phyloP scores from a whole-genome alignment of 2,329 filamentous ascomycete species.

The Fusarium sambucinum region DNA sequence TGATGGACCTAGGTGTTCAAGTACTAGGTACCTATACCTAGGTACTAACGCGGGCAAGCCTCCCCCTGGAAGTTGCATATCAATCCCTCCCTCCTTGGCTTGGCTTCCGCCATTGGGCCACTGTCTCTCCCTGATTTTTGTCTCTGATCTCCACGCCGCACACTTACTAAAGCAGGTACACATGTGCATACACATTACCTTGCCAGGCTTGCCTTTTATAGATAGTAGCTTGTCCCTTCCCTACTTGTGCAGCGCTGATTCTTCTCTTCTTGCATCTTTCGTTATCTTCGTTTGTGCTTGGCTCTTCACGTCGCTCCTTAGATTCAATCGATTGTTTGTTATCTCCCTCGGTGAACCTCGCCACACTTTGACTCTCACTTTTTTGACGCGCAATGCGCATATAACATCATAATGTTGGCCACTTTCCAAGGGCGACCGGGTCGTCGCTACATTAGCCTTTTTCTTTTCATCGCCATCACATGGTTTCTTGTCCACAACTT shows the following conservation, averaged over 20 bases:
- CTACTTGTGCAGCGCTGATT: not conserved
- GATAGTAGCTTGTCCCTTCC: not conserved
- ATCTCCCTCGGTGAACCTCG: slow-evolving; percentile 14
- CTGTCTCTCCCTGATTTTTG: slow-evolving; percentile 22
- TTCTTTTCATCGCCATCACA: slow-evolving; percentile 47
- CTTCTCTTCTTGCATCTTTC: not conserved
- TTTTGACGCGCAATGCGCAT: slow-evolving; percentile 32
- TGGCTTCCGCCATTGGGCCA: not conserved
- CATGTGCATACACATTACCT: not conserved
- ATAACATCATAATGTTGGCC: slow-evolving; percentile 50
- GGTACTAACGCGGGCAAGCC: slow-evolving; percentile 12
- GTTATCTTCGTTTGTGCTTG: slow-evolving; percentile 7
- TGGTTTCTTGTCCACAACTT: slow-evolving; percentile 49
- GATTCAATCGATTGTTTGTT: not conserved
- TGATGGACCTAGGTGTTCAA: not conserved
- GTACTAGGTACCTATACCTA: not conserved
- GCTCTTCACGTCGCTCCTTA: slow-evolving; percentile 23
- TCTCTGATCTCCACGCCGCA: slow-evolving; percentile 22
- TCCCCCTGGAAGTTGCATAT: slow-evolving; percentile 25
- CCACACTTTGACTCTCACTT: not conserved
- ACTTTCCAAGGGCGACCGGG: slow-evolving; percentile 50
- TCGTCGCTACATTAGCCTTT: slow-evolving; percentile 52
- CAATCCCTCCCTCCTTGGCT: slow-evolving; percentile 9
- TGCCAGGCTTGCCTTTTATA: not conserved
- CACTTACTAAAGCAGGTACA: slow-evolving; percentile 8